These are phyloP conservation scores for Fonsecaea pedrosoi DNA, from an alignment of 2,329 filamentous ascomycete genomes.

Conservation along the genomic window DNA sequence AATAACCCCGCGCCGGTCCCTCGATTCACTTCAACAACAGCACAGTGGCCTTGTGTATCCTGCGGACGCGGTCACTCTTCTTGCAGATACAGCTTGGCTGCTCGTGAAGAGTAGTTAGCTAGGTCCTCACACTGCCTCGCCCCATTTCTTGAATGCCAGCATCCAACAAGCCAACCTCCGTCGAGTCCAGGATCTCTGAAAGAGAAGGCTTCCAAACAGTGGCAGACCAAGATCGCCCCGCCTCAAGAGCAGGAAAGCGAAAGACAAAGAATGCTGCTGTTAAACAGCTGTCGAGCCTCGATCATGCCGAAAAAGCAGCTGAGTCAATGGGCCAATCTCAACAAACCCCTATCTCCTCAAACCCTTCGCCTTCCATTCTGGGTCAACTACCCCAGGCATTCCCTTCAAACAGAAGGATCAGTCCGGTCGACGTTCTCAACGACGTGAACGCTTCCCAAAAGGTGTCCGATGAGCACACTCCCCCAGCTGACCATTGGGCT, in stretches of 20 bases:
- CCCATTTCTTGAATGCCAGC: slow-evolving; percentile 35
- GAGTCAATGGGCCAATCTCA: slow-evolving; percentile 32
- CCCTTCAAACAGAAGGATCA: slow-evolving; percentile 23
- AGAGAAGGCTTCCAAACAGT: slow-evolving; percentile 24
- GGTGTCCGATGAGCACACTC: slow-evolving; percentile 40
- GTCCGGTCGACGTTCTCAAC: slow-evolving; percentile 26
- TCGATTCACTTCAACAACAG: background rate
- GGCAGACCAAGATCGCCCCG: slow-evolving; percentile 27
- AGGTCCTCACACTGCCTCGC: background rate
- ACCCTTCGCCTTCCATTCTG: slow-evolving; percentile 30
- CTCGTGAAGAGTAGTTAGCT: slow-evolving; percentile 2
- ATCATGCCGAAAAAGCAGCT: slow-evolving; percentile 33
- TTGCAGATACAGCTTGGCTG: background rate
- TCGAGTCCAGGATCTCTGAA: slow-evolving; percentile 24
- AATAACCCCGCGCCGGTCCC: slow-evolving; percentile 19
- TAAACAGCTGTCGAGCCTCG: slow-evolving; percentile 30
- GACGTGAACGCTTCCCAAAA: slow-evolving; percentile 36
- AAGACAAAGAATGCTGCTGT: slow-evolving; percentile 38
- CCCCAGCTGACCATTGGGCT: slow-evolving; percentile 34
- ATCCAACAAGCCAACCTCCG: slow-evolving; percentile 29
- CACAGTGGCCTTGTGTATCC: background rate
- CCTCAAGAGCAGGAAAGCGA: slow-evolving; percentile 34
- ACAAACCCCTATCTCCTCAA: slow-evolving; percentile 15
- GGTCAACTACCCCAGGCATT: slow-evolving; percentile 31
- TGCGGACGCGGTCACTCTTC: background rate